Base-by-base conservation (phyloP, 495 filamentous ascomycete genomes). In the Lichina pygmaea region DNA sequence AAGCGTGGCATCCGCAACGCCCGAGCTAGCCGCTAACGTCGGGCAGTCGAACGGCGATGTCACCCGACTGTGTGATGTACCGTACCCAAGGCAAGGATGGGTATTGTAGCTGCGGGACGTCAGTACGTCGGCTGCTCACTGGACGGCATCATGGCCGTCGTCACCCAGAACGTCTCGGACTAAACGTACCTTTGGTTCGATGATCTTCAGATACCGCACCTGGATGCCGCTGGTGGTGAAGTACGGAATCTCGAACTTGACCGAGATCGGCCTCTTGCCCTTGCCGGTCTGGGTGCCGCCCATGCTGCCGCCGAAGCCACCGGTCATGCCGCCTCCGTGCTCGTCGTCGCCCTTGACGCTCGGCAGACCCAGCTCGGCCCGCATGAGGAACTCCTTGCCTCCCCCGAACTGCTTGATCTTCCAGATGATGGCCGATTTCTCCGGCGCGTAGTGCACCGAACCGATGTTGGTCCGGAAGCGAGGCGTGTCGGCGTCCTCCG, bases 321-420 rank as follows among this genome's bases (percentile, higher is more conserved):
- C 85, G 48, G 84, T 94, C 85, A 93, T 93, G 48, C 86, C 86
- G 46, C 86, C 86, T 17, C 86, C 86, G 50, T 78, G 78, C 60
- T 94, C 89, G 55, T 99, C 91, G 51, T 95, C 89, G 44, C 92
- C 91, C 52, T 89, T 80, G 34, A 99, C 91, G 37, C 80, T 89
- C 0, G 91, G 89, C 12, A 95, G 63, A 10, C 86, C 86, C 12
- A 99, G 70, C 60, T 99, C 91, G n/a, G 91, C 91, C 41, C 89
- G 78, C 91, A 99, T 99, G 51, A 99, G 72, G 59, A 99, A 99
- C 55, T 99, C 91, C 62, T 99, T 99, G 50, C 77, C 76, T 44
- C 91, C 91, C 7, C 89, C 91, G 57, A 99, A 99, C 54, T 99
- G 91, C 69, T 99, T 99, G 65, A 99, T 99, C 68, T 95, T 95